Evolutionary conservation across 257 asterid species (phyloP).

Genomic region (Handroanthus guayacan): DNA sequence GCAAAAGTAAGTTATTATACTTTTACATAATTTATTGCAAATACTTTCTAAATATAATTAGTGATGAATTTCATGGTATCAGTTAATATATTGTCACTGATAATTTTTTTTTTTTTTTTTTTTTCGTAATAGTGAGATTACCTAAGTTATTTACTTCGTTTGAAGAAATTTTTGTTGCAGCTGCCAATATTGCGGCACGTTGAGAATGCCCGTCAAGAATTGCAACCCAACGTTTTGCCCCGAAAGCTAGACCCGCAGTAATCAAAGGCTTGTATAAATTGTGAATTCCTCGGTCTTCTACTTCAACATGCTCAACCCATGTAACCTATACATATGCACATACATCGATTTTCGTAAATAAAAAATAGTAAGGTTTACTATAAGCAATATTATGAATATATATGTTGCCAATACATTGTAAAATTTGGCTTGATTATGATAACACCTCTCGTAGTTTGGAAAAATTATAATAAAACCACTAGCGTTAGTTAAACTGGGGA

Average conservation of each 20-base stretch:
- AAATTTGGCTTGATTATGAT: too few species aligned
- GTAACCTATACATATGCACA: constrained; percentile 39
- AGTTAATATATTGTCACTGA: too few species aligned
- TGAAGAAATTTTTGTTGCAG: constrained; percentile 18
- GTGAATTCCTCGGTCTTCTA: constrained; percentile 38
- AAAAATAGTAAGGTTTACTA: neutral
- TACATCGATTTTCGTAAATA: neutral
- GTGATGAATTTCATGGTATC: too few species aligned
- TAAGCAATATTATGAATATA: neutral
- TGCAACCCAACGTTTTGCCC: constrained; percentile 64
- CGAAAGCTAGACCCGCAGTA: constrained; percentile 59
- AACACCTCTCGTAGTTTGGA: too few species aligned
- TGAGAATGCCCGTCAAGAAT: constrained; percentile 53
- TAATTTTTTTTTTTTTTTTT: too few species aligned
- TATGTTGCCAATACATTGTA: neutral
- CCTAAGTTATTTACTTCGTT: constrained; percentile 26
- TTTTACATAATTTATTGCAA: too few species aligned
- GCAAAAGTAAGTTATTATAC: too few species aligned
- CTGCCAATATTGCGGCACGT: constrained; percentile 36
- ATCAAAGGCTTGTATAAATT: constrained; percentile 51
- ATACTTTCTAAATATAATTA: too few species aligned
- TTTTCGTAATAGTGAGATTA: neutral
- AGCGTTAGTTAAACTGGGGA: too few species aligned
- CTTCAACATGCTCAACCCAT: constrained; percentile 74
- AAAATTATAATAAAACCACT: too few species aligned